These are phyloP conservation scores for Mycena pura DNA, from an alignment of 768 basidiomycete genomes.

Conservation along the genomic window DNA sequence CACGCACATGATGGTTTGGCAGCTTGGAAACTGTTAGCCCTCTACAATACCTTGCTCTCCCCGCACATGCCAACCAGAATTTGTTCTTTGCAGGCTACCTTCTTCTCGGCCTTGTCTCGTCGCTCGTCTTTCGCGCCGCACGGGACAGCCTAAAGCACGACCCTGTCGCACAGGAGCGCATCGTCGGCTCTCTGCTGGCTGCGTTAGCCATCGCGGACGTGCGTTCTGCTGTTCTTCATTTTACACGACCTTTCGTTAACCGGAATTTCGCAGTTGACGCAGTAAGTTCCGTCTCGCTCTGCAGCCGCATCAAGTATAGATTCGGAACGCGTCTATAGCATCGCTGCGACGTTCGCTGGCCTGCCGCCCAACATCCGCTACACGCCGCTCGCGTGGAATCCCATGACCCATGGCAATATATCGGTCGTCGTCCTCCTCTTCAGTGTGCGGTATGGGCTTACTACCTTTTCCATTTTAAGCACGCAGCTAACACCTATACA, in stretches of 20 bases:
- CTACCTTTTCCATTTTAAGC: background rate
- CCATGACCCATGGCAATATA: constrained; percentile 80
- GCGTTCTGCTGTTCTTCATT: constrained; percentile 32
- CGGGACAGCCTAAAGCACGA: constrained; percentile 64
- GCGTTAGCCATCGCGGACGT: constrained; percentile 78
- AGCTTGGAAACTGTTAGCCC: constrained; percentile 67
- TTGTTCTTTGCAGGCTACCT: constrained; percentile 57
- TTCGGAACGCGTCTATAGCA: constrained; percentile 49
- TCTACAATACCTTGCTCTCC: background rate
- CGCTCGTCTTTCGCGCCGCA: constrained; percentile 70
- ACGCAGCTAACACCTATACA: constrained; percentile 29
- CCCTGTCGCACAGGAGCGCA: constrained; percentile 68
- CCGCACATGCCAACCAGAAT: background rate
- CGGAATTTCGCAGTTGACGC: constrained; percentile 68
- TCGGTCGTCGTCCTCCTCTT: constrained; percentile 65
- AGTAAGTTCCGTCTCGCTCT: constrained; percentile 48
- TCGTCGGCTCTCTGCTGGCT: constrained; percentile 66
- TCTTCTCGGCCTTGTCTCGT: constrained; percentile 67
- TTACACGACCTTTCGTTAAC: background rate
- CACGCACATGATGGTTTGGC: constrained; percentile 68
- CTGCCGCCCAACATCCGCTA: constrained; percentile 64
- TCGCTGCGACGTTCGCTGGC: constrained; percentile 60
- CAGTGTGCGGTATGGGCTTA: constrained; percentile 55
- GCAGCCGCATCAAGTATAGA: constrained; percentile 16
- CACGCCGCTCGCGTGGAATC: constrained; percentile 64